These are phyloP conservation scores for Petasospora rhodanensis DNA, from an alignment of 1,139 yeast species.

Conservation along the genomic window DNA sequence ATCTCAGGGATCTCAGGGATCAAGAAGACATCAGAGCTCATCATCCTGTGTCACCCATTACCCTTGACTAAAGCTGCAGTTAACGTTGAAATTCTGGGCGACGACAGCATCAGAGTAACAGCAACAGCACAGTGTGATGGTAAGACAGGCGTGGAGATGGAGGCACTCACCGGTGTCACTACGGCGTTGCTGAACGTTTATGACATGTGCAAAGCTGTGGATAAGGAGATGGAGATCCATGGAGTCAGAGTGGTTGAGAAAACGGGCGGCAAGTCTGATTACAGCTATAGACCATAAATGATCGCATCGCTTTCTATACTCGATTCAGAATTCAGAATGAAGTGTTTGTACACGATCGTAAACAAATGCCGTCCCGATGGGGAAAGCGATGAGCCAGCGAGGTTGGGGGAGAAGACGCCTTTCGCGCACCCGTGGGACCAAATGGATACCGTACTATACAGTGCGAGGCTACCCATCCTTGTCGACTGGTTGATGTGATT, in stretches of 20 bases:
- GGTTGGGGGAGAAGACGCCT: no score
- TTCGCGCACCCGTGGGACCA: no score
- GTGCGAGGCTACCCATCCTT: no score
- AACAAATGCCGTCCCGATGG: no score
- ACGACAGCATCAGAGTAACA: slow-evolving; percentile 23
- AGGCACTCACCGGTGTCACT: slow-evolving; percentile 42
- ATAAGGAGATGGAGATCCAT: slow-evolving; percentile 38
- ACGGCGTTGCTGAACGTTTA: slow-evolving; percentile 42
- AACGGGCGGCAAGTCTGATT: slow-evolving; percentile 37
- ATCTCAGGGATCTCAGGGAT: slow-evolving; percentile 48
- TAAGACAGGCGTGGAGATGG: slow-evolving; percentile 53
- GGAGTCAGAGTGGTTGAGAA: slow-evolving; percentile 36
- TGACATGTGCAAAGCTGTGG: slow-evolving; percentile 55
- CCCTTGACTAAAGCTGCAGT: slow-evolving; percentile 36
- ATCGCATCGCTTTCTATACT: no score
- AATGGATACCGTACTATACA: no score
- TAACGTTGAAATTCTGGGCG: slow-evolving; percentile 23
- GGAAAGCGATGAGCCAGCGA: no score
- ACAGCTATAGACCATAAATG: no score
- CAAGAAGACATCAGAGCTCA: slow-evolving; percentile 39
- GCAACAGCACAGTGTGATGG: slow-evolving; percentile 42
- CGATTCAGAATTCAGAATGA: no score
- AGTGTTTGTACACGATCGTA: no score
- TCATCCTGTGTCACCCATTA: slow-evolving; percentile 47
- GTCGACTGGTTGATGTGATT: no score